Percentiles rank a stretch among this genome's conserved stretches.
These are phyloP conservation scores for Strobilomyces echinocephalus DNA, from an alignment of 768 basidiomycete species.

Conservation along the genomic window DNA sequence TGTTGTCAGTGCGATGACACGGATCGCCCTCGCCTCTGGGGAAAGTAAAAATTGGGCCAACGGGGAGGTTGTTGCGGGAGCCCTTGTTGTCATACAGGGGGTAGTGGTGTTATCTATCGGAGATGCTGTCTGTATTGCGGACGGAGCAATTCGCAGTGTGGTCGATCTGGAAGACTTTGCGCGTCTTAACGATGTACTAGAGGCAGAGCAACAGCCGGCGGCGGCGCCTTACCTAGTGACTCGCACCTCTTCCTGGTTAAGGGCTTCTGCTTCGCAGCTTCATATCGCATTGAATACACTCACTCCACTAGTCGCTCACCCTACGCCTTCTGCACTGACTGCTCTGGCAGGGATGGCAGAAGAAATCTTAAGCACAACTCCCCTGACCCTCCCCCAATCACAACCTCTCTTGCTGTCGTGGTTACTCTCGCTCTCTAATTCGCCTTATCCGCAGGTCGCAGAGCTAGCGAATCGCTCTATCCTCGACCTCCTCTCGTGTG, in stretches of 20 bases:
- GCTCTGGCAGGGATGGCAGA: conserved; percentile 56
- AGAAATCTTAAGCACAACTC: conserved; percentile 48
- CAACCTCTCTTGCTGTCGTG: conserved; percentile 67
- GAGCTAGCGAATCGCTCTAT: conserved; percentile 45
- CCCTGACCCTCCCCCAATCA: conserved; percentile 60
- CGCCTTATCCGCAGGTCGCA: conserved; percentile 51
- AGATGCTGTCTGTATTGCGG: conserved; percentile 60
- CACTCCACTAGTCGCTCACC: conserved; percentile 65
- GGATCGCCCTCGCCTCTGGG: conserved; percentile 55
- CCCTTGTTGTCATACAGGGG: conserved; percentile 53
- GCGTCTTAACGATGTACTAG: conserved; percentile 23
- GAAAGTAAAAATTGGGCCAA: conserved; percentile 64
- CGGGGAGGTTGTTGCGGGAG: conserved; percentile 58
- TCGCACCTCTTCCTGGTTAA: conserved; percentile 74
- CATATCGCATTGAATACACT: conserved; percentile 78
- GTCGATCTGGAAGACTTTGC: conserved; percentile 61
- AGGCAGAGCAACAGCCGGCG: conserved; percentile 16
- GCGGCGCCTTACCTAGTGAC: conserved; percentile 42
- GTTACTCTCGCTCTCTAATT: conserved; percentile 68
- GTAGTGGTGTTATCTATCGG: conserved; percentile 56
- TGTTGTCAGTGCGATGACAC: conserved; percentile 70
- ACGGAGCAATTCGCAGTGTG: conserved; percentile 54
- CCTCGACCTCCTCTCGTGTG: conserved; percentile 37
- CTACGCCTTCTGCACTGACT: conserved; percentile 57
- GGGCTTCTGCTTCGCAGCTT: conserved; percentile 76